phyloP scores from a whole-genome alignment of 768 basidiomycete genomes.

The Myochromella boudieri region DNA sequence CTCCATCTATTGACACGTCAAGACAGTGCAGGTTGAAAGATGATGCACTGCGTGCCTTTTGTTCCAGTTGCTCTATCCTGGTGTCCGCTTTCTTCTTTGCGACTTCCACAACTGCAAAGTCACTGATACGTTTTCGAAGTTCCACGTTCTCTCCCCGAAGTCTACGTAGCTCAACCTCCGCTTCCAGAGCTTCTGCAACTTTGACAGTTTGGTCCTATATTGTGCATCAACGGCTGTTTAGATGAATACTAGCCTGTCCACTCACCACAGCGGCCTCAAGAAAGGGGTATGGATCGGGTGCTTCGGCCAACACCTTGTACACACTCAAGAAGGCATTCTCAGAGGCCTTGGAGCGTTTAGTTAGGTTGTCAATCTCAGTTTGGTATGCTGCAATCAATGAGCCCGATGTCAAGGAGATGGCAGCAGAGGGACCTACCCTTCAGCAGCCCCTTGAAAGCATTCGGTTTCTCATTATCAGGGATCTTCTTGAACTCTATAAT shows the following conservation, averaged over 20 bases:
- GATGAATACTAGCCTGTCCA: neutral
- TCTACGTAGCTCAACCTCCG: conserved; percentile 72
- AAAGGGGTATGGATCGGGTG: conserved; percentile 95
- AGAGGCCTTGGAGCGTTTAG: conserved; percentile 86
- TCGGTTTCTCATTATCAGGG: conserved; percentile 84
- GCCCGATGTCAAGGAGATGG: neutral
- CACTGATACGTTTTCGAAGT: conserved; percentile 67
- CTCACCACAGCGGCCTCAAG: conserved; percentile 89
- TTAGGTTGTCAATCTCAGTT: conserved; percentile 93
- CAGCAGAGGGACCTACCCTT: conserved; percentile 54
- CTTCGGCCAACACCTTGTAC: conserved; percentile 95
- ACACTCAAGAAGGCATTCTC: conserved; percentile 97
- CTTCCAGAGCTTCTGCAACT: conserved; percentile 74
- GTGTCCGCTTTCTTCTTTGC: conserved; percentile 75
- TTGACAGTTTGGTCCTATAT: conserved; percentile 90
- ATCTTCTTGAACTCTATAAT: conserved; percentile 91
- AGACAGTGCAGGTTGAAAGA: neutral
- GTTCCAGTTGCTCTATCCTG: conserved; percentile 77
- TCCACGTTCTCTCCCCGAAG: conserved; percentile 83
- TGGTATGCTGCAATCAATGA: conserved; percentile 74
- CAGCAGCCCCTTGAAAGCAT: conserved; percentile 85
- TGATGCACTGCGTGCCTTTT: conserved; percentile 53
- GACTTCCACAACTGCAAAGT: conserved; percentile 61
- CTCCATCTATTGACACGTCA: conserved; percentile 73
- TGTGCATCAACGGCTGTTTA: neutral